Percentiles rank a stretch among this genome's conserved stretches.
Evolutionary conservation across 1,284 basidiomycete genomes (phyloP).

Genomic region (Ceratobasidium sp.): DNA sequence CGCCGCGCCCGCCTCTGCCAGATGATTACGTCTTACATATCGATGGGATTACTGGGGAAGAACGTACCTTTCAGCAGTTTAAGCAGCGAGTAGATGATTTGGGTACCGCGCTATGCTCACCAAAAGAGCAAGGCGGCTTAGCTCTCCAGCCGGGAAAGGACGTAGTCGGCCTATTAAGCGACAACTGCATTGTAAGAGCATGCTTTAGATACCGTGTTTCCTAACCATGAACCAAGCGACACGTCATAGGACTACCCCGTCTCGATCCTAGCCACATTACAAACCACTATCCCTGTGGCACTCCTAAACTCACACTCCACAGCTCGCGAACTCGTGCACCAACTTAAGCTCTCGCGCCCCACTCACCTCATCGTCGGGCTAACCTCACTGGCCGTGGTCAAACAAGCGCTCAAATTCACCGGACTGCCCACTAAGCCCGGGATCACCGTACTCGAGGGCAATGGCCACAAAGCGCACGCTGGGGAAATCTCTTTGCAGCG

Average conservation of each 20-base stretch:
- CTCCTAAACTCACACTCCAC: constrained; percentile 77
- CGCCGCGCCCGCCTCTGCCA: constrained; percentile 33
- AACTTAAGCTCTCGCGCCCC: constrained; percentile 67
- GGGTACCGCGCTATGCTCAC: constrained; percentile 12
- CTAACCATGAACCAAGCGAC: neutral
- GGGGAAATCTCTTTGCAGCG: constrained; percentile 31
- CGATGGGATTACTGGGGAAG: constrained; percentile 38
- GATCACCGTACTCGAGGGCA: constrained; percentile 70
- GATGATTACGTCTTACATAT: constrained; percentile 35
- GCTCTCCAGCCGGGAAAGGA: constrained; percentile 24
- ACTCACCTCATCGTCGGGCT: constrained; percentile 76
- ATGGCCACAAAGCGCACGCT: constrained; percentile 29
- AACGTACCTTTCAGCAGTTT: constrained; percentile 25
- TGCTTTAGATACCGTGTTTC: neutral
- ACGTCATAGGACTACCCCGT: constrained; percentile 72
- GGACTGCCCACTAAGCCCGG: constrained; percentile 65
- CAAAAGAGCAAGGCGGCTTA: constrained; percentile 28
- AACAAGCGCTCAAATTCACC: constrained; percentile 66
- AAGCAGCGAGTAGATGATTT: constrained; percentile 6
- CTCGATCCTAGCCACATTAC: constrained; percentile 70
- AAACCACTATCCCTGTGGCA: constrained; percentile 71
- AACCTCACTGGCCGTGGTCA: constrained; percentile 65
- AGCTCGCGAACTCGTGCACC: constrained; percentile 73
- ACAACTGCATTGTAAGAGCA: constrained; percentile 73
- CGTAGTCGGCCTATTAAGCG: constrained; percentile 57